Conservation (phyloP, 768 basidiomycete genomes). For the Rhizopogon salebrosus region DNA sequence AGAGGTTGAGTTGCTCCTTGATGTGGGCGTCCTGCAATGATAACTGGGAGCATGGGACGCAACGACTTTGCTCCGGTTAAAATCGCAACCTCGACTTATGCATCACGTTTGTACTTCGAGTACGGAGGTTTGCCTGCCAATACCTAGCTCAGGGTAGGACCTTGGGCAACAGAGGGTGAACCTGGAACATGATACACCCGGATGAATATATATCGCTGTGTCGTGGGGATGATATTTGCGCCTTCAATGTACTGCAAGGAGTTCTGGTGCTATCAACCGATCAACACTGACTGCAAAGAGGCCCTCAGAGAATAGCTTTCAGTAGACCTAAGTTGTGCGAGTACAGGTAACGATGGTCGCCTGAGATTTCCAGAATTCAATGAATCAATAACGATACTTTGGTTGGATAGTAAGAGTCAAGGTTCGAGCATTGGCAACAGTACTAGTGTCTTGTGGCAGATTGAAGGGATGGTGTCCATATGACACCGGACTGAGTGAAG, state of each 20-base stretch:
- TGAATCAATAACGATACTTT: no score
- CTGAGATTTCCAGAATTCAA: no score
- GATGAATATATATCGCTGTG: conserved; percentile 40
- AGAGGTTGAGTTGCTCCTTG: conserved; percentile 9
- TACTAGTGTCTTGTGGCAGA: no score
- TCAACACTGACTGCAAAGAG: no score
- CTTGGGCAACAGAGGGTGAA: background rate
- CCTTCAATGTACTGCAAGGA: conserved; percentile 30
- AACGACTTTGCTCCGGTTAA: conserved; percentile 1
- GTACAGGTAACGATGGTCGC: no score
- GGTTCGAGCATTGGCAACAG: no score
- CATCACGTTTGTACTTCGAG: conserved; percentile 6
- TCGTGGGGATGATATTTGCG: conserved; percentile 5
- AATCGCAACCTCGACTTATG: conserved; percentile 6
- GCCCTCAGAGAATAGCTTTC: no score
- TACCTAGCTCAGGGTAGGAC: background rate
- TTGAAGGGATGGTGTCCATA: no score
- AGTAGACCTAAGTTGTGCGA: no score
- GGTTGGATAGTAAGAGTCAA: no score
- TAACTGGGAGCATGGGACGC: background rate
- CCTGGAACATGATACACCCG: conserved; percentile 18
- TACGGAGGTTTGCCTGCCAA: conserved; percentile 3
- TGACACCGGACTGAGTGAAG: no score
- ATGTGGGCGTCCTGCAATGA: conserved; percentile 21
- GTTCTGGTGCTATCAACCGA: conserved; percentile 5